These are phyloP conservation scores for Phytophthora hybrid DNA, from an alignment of 352 stramenopile genomes.

Conservation along the genomic window DNA sequence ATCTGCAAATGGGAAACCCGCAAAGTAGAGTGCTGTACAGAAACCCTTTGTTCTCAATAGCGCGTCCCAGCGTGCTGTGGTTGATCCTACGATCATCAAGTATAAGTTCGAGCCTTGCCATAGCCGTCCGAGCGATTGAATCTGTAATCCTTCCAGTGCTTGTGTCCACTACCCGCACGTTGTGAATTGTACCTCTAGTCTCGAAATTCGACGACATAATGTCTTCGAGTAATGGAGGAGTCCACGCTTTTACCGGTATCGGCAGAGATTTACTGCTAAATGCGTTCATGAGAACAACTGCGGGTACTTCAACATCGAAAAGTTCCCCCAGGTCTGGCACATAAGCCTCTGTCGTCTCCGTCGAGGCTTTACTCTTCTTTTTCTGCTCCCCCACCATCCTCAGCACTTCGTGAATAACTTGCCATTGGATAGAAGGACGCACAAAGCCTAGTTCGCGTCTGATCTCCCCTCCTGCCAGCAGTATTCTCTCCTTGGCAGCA, in stretches of 20 bases:
- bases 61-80: neutral
- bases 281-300: neutral
- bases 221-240: neutral
- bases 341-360: neutral
- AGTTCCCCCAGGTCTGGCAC: neutral
- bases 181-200: neutral
- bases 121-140: neutral
- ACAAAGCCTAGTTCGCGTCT: neutral
- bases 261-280: neutral
- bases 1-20: neutral
- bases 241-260: neutral
- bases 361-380: neutral
- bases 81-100: neutral
- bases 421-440: constrained; percentile 2
- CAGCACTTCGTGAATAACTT: neutral
- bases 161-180: neutral
- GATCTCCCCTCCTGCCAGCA: constrained; percentile 9
- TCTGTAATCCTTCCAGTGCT: neutral
- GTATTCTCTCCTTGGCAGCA: constrained; percentile 10
- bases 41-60: neutral
- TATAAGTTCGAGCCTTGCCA: neutral
- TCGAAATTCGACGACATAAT: neutral
- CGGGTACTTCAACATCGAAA: neutral
- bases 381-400: neutral
- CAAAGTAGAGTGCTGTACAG: neutral